Conservation (phyloP, 2,329 filamentous ascomycete species). For the Pseudocercospora eumusae region DNA sequence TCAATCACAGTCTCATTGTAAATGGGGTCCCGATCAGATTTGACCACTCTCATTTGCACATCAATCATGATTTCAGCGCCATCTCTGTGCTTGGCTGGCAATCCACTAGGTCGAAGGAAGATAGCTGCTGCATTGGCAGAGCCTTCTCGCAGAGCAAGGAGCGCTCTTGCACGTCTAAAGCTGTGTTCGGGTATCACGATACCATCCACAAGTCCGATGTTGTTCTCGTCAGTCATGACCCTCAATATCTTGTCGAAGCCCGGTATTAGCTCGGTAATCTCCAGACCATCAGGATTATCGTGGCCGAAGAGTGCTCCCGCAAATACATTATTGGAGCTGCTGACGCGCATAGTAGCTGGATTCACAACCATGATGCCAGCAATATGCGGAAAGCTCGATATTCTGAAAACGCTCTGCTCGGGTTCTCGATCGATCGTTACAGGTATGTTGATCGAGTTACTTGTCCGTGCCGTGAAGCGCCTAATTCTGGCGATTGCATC, state of each 20-base stretch:
- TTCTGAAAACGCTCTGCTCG: slow-evolving; percentile 69
- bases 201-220: slow-evolving; percentile 81
- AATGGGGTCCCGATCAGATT: slow-evolving; percentile 70
- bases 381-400: slow-evolving; percentile 96
- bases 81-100: slow-evolving; percentile 84
- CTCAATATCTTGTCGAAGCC: slow-evolving; percentile 81
- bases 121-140: slow-evolving; percentile 72
- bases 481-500: slow-evolving; percentile 69
- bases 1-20: slow-evolving; percentile 65
- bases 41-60: slow-evolving; percentile 93
- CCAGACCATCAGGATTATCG: slow-evolving; percentile 75
- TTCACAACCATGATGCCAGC: slow-evolving; percentile 92
- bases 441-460: slow-evolving; percentile 77
- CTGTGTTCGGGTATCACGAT: slow-evolving; percentile 96
- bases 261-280: slow-evolving; percentile 78
- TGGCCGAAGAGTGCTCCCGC: slow-evolving; percentile 90
- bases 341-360: slow-evolving; percentile 74
- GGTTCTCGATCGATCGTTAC: slow-evolving; percentile 75
- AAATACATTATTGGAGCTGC: slow-evolving; percentile 93
- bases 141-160: slow-evolving; percentile 80
- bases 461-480: slow-evolving; percentile 83
- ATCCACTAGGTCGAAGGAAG: slow-evolving; percentile 80
- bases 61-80: slow-evolving; percentile 91
- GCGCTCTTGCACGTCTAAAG: slow-evolving; percentile 83
- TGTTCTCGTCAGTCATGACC: slow-evolving; percentile 82